Percentiles rank a stretch among this genome's conserved stretches.
Conservation (phyloP, 257 asterid genomes). For the Marsdenia floribunda region DNA sequence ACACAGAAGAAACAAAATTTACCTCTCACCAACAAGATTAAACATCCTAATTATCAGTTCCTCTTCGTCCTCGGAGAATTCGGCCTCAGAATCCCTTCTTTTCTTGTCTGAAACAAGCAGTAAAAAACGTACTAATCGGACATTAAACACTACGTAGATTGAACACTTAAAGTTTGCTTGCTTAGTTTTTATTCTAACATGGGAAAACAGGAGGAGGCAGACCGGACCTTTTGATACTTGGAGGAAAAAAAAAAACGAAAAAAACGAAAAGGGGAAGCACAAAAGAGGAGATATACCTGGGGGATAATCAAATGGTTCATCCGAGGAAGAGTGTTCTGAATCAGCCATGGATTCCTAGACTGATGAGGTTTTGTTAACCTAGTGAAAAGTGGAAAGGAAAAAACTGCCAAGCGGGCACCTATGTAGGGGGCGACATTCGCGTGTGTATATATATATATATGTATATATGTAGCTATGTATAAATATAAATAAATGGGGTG, state of each 20-base stretch:
- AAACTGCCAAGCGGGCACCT: background rate
- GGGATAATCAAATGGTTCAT: conserved; percentile 1
- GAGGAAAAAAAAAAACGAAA: too few species aligned
- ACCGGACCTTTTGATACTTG: background rate
- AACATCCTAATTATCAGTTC: conserved; percentile 18
- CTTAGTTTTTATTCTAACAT: background rate
- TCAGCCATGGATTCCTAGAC: conserved; percentile 10
- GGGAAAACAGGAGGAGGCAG: background rate
- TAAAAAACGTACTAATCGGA: background rate
- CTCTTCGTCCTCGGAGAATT: conserved; percentile 16
- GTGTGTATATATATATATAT: background rate
- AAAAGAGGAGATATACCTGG: background rate
- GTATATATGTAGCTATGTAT: too few species aligned
- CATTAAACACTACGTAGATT: background rate
- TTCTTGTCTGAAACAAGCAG: conserved; percentile 14
- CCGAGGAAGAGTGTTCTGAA: conserved; percentile 16
- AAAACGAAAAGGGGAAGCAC: too few species aligned
- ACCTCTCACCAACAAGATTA: conserved; percentile 21
- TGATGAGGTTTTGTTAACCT: background rate
- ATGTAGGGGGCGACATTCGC: background rate
- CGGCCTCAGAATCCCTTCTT: background rate
- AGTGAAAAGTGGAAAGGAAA: background rate
- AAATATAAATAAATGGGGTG: background rate
- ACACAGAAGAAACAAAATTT: too few species aligned
- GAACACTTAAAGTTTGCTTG: background rate